phyloP scores from a whole-genome alignment of 1,284 basidiomycete species.

The Trametes pubescens region DNA sequence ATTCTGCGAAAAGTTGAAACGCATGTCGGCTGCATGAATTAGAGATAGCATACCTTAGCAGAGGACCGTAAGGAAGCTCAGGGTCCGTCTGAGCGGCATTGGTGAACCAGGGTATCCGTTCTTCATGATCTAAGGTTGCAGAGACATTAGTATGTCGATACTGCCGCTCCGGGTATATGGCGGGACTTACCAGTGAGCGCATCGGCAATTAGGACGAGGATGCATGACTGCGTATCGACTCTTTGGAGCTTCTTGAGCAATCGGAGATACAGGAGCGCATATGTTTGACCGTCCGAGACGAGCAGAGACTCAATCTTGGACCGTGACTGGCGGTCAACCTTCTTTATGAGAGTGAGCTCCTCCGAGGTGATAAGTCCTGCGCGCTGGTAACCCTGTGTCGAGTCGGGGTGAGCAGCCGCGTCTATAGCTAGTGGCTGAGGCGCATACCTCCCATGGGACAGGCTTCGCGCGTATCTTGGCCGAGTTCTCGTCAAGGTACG shows the following conservation, averaged over 20 bases:
- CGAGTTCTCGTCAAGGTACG: constrained; percentile 88
- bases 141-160: not conserved
- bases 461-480: constrained; percentile 89
- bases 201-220: constrained; percentile 92
- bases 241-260: constrained; percentile 93
- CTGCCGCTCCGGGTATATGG: not conserved
- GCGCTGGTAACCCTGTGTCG: constrained; percentile 83
- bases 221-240: constrained; percentile 93
- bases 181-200: constrained; percentile 76
- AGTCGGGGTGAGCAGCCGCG: constrained; percentile 48
- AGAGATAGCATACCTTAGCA: constrained; percentile 69
- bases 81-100: constrained; percentile 67
- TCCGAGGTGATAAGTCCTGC: constrained; percentile 90
- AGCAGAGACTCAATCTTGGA: constrained; percentile 79
- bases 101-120: constrained; percentile 79
- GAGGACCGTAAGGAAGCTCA: constrained; percentile 85
- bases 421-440: constrained; percentile 20
- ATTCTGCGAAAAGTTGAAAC: constrained; percentile 54
- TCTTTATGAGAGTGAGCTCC: constrained; percentile 92
- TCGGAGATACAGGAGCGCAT: constrained; percentile 90
- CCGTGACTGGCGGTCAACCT: constrained; percentile 83
- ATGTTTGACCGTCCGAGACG: constrained; percentile 81
- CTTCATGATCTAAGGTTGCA: constrained; percentile 70
- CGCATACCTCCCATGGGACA: constrained; percentile 92
- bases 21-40: constrained; percentile 2